A percentile compares a stretch with the other conserved stretches of the same genome.
phyloP scores from a whole-genome alignment of 2,329 filamentous ascomycete species.

The Talaromyces albobiverticillius region DNA sequence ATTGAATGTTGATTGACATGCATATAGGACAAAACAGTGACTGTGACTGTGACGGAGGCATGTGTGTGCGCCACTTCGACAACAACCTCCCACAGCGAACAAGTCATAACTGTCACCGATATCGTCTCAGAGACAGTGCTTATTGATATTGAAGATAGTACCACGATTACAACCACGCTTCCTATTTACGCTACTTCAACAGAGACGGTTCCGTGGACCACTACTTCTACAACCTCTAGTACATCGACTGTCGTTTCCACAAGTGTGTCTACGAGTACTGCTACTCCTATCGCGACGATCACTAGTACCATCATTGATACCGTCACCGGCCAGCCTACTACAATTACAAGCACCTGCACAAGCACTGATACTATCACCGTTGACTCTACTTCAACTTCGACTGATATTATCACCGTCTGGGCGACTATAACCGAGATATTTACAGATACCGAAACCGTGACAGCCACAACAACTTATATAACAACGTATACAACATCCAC shows the following conservation, averaged over 20 bases:
- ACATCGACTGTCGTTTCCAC: neutral
- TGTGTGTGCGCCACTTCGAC: neutral
- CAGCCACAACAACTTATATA: conserved; percentile 1
- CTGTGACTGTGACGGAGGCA: neutral
- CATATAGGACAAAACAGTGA: neutral
- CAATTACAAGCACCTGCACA: neutral
- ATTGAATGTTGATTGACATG: neutral
- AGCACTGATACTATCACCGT: conserved; percentile 2
- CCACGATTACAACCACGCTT: no score
- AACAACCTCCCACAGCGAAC: no score
- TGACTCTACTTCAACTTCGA: neutral
- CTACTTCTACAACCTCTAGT: neutral
- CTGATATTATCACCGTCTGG: no score
- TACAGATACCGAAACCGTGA: neutral
- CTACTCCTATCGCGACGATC: neutral
- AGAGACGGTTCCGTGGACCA: neutral
- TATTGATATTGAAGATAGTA: no score
- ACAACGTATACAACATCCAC: conserved; percentile 11
- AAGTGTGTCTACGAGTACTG: neutral
- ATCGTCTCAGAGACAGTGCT: no score
- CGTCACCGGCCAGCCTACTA: neutral
- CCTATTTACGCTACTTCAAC: no score
- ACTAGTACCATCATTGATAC: neutral
- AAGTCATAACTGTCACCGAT: no score
- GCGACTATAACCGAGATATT: no score